Evolutionary conservation across 2,329 filamentous ascomycete species (phyloP).

Genomic region (Helotiales sp.): DNA sequence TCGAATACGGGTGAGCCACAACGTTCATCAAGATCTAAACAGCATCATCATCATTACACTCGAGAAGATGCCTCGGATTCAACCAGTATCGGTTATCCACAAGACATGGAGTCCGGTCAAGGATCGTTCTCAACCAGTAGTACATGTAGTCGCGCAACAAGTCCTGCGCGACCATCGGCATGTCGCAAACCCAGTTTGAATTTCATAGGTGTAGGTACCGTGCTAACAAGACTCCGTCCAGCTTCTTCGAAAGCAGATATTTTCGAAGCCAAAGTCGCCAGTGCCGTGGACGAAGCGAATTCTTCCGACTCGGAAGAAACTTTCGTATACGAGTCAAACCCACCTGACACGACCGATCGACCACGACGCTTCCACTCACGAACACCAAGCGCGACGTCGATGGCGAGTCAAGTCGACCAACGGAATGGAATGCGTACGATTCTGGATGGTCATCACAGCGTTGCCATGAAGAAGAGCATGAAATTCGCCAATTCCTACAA

Average conservation of each 20-base stretch:
- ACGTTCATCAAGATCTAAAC: conserved; percentile 35
- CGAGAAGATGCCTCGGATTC: conserved; percentile 28
- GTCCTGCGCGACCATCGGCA: conserved; percentile 28
- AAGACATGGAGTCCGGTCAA: conserved; percentile 29
- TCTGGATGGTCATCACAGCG: conserved; percentile 62
- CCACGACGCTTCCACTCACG: conserved; percentile 85
- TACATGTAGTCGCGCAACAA: conserved; percentile 27
- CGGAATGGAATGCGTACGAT: conserved; percentile 51
- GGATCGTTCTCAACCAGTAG: conserved; percentile 24
- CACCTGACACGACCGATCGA: conserved; percentile 64
- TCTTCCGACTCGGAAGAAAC: conserved; percentile 98
- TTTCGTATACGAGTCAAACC: conserved; percentile 98
- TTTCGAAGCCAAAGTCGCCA: conserved; percentile 96
- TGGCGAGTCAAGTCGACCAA: conserved; percentile 68
- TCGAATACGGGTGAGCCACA: conserved; percentile 69
- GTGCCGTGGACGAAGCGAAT: conserved; percentile 91
- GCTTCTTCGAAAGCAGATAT: conserved; percentile 96
- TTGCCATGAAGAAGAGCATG: conserved; percentile 86
- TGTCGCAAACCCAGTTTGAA: conserved; percentile 39
- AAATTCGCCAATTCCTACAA: conserved; percentile 84
- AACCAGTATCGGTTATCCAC: conserved; percentile 10
- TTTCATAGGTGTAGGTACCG: conserved; percentile 41
- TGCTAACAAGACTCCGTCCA: conserved; percentile 50
- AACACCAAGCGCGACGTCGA: conserved; percentile 90
- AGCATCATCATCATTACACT: conserved; percentile 42